These are phyloP conservation scores for Vigna nakashimae DNA, from an alignment of 306 rosid genomes.

Conservation along the genomic window DNA sequence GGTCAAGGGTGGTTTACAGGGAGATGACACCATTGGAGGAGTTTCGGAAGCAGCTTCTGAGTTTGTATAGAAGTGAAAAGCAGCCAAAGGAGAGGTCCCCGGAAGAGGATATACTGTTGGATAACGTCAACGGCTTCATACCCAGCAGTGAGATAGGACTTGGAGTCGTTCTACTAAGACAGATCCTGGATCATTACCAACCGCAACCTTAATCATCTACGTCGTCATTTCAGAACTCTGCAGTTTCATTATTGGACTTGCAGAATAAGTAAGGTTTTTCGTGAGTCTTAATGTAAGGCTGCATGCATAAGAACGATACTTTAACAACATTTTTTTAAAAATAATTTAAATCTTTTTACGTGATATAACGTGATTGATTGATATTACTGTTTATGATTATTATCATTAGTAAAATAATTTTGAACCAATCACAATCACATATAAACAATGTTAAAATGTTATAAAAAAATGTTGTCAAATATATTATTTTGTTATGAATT, in stretches of 20 bases:
- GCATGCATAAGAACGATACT: too few relatives aligned
- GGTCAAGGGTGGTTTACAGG: neutral
- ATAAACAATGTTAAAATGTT: too few relatives aligned
- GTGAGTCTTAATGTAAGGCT: neutral
- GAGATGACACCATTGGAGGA: neutral
- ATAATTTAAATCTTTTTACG: too few relatives aligned
- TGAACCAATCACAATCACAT: too few relatives aligned
- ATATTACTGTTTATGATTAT: too few relatives aligned
- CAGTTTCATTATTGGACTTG: neutral
- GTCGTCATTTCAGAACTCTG: neutral
- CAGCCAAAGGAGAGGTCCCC: neutral
- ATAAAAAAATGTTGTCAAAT: too few relatives aligned
- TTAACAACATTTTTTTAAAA: too few relatives aligned
- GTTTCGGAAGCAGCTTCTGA: neutral
- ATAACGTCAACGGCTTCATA: neutral
- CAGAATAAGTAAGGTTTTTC: neutral
- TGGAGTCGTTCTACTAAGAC: neutral
- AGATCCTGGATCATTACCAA: neutral
- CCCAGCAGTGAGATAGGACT: neutral
- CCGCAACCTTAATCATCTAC: neutral
- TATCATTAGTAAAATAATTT: too few relatives aligned
- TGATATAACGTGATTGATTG: too few relatives aligned
- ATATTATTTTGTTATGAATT: neutral
- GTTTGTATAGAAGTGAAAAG: neutral
- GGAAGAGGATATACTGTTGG: constrained; percentile 2